Evolutionary conservation across 768 basidiomycete genomes (phyloP), one percentile per base, ranked within the genome.

Genomic region (Basidioascus undulatus): DNA sequence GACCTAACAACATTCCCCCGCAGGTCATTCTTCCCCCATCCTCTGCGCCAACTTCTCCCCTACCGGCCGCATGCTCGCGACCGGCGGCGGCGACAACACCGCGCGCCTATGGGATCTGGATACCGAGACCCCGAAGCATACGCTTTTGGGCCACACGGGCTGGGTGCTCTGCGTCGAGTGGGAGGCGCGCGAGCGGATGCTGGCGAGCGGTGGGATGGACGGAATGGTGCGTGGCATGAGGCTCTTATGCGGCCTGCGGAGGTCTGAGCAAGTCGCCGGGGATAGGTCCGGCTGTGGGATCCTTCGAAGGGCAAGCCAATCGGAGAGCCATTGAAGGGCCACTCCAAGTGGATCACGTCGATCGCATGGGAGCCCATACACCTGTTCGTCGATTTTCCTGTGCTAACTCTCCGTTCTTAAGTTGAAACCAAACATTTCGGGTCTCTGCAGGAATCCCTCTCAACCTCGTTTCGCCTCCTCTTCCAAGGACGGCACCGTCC

Each of bases 141-240:
- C 74, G 12, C 65, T 96, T 15, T 59, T 68, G 0, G 92, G 92
- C 0, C 92, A 98, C 53, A 72, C 73, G 49, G 87, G 86, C 1
- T 94, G 87, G 89, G 84, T 98, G 2, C 66, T 96, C 2, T 94
- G 84, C 50, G 80, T 86, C 5, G 92, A 94, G 53, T 98, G 89
- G 87, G 86, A 94, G 51, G 79, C 80, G 0, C 68, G 80, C 65
- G 87, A 94, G 54, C 63, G 84, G 33, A 76, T 74, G 50, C 61
- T 96, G 12, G 89, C 87, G 0, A 84, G 81, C 4, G 92, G 92
- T 1, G 86, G 86, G 77, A 94, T 53, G 87, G 53, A 98, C 57
- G 80, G 82, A 15, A 78, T 84, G 51, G 81, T 84, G 46, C 53
- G 66, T 55, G n/a, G 24, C n/a, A n/a, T n/a, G n/a, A n/a, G n/a